phyloP scores from a whole-genome alignment of 2,329 filamentous ascomycete species.

The Colletotrichum caudatum region DNA sequence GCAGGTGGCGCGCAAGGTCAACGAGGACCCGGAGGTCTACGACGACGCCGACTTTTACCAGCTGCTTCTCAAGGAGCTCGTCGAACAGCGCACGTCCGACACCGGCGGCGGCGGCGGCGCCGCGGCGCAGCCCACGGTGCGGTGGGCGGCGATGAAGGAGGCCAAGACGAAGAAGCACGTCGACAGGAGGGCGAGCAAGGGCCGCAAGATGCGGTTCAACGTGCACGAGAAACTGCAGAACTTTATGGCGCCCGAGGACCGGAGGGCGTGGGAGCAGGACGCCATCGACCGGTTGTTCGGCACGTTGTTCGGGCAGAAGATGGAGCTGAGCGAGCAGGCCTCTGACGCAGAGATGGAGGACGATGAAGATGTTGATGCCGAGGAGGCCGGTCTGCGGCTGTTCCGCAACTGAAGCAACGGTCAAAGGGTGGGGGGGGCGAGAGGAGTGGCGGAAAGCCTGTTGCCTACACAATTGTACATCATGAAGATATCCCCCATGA shows the following conservation, averaged over 20 bases:
- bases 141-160: slow-evolving; percentile 78
- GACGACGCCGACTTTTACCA: slow-evolving; percentile 98
- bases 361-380: slow-evolving; percentile 61
- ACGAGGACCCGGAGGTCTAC: slow-evolving; percentile 76
- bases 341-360: slow-evolving; percentile 63
- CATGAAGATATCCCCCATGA: slow-evolving; percentile 37
- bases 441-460: slow-evolving; percentile 3
- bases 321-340: slow-evolving; percentile 67
- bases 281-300: slow-evolving; percentile 84
- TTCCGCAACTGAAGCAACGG: slow-evolving; percentile 57
- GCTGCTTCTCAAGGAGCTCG: slow-evolving; percentile 88
- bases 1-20: slow-evolving; percentile 69
- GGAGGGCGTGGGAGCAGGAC: slow-evolving; percentile 81
- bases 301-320: slow-evolving; percentile 78
- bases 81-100: slow-evolving; percentile 86
- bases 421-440: too few species aligned
- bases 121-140: slow-evolving; percentile 64
- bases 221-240: slow-evolving; percentile 98
- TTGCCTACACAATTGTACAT: slow-evolving; percentile 3
- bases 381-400: slow-evolving; percentile 65
- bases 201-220: slow-evolving; percentile 91
- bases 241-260: slow-evolving; percentile 94
- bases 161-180: slow-evolving; percentile 86
- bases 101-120: slow-evolving; percentile 57
- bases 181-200: slow-evolving; percentile 95